Percentiles rank a stretch among this genome's conserved stretches.
Evolutionary conservation across 345 rosid genomes (phyloP).

Genomic region (Acer campestre): DNA sequence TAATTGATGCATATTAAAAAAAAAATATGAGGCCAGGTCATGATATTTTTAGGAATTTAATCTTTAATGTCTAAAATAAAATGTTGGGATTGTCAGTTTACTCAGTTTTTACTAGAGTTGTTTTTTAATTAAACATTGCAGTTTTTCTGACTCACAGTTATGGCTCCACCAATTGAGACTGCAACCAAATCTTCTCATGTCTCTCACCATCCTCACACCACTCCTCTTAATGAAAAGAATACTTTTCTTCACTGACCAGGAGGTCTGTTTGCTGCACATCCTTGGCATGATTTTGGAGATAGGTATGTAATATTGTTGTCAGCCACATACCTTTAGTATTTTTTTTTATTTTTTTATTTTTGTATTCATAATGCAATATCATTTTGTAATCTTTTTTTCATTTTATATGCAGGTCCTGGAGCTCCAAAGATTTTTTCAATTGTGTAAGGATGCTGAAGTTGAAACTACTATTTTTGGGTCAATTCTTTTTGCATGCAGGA

Average conservation of each 20-base stretch:
- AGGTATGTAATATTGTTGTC: constrained; percentile 43
- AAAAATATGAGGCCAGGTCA: background rate
- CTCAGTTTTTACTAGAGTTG: constrained; percentile 14
- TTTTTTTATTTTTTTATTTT: background rate
- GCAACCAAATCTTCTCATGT: constrained; percentile 30
- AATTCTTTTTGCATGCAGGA: background rate
- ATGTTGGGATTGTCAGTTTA: background rate
- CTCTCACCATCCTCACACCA: constrained; percentile 42
- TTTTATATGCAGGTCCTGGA: constrained; percentile 66
- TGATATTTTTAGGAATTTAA: background rate
- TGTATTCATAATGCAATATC: background rate
- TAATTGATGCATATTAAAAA: no score
- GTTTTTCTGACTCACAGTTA: constrained; percentile 38
- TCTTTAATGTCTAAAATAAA: background rate
- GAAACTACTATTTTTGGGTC: background rate
- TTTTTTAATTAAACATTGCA: background rate
- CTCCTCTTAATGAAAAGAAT: constrained; percentile 92
- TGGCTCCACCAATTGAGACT: constrained; percentile 73
- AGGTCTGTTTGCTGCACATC: constrained; percentile 96
- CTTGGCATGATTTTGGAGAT: constrained; percentile 99
- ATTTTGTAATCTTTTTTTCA: constrained; percentile 11
- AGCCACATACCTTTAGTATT: background rate
- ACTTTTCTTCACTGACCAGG: constrained; percentile 85
- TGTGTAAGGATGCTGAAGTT: constrained; percentile 55
- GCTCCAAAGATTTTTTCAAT: constrained; percentile 82